Evolutionary conservation across 768 basidiomycete genomes (phyloP).

Genomic region (Crassisporium funariophilum): DNA sequence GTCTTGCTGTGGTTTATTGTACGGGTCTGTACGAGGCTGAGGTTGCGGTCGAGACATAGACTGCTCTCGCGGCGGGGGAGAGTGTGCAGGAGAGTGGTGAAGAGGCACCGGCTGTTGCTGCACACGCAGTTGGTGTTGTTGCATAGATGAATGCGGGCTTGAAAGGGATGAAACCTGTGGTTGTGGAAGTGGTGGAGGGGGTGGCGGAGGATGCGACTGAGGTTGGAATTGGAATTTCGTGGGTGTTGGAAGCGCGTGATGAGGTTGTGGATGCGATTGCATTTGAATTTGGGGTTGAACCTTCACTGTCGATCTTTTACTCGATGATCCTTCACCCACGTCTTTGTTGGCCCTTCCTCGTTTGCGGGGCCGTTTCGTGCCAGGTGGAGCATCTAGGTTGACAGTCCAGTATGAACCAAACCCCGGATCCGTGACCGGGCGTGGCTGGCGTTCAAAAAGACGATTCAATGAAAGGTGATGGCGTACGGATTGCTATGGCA

Average conservation of each 20-base stretch:
- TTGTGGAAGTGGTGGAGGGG: constrained; percentile 27
- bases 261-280: constrained; percentile 14
- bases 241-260: constrained; percentile 14
- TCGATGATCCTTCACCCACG: constrained; percentile 18
- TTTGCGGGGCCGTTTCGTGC: constrained; percentile 84
- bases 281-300: constrained; percentile 1
- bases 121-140: not conserved
- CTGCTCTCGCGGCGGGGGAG: not conserved
- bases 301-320: constrained; percentile 3
- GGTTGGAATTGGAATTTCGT: constrained; percentile 29
- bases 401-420: constrained; percentile 92
- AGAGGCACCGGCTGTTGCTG: not conserved
- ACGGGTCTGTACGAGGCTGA: constrained; percentile 7
- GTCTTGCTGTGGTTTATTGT: constrained; percentile 3
- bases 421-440: constrained; percentile 83
- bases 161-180: constrained; percentile 14
- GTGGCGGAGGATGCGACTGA: constrained; percentile 27
- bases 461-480: constrained; percentile 84
- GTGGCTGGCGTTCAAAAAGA: constrained; percentile 78
- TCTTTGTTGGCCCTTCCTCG: constrained; percentile 66
- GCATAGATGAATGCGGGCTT: constrained; percentile 3
- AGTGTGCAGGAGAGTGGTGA: not conserved
- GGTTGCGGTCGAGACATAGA: constrained; percentile 3
- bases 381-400: constrained; percentile 82
- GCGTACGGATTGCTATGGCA: constrained; percentile 77